phyloP scores from a whole-genome alignment of 345 rosid species.

The Abelmoschus esculentus region DNA sequence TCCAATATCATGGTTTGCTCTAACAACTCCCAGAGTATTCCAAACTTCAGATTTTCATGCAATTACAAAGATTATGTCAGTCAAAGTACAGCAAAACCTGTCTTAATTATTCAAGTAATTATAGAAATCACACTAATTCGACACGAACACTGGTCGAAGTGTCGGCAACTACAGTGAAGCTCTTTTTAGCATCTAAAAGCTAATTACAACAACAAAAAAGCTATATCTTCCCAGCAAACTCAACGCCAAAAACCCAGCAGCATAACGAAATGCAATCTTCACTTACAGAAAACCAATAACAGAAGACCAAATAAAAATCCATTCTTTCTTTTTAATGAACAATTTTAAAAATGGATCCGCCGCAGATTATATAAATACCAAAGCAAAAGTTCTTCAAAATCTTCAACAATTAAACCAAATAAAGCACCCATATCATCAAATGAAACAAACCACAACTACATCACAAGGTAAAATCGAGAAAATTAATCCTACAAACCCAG shows the following conservation, averaged over 20 bases:
- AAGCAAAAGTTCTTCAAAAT: background rate
- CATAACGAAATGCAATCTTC: background rate
- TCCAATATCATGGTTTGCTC: background rate
- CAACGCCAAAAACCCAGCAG: background rate
- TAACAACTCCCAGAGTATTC: background rate
- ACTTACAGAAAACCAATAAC: background rate
- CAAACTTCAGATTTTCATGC: background rate
- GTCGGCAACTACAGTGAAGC: background rate
- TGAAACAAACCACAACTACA: background rate
- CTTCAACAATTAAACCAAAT: background rate
- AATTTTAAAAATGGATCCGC: background rate
- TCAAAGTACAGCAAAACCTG: background rate
- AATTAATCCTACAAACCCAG: background rate
- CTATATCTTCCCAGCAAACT: background rate
- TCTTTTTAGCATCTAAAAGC: background rate
- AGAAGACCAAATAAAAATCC: background rate
- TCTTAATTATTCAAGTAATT: background rate
- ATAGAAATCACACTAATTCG: background rate
- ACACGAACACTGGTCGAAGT: background rate
- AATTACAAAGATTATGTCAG: background rate
- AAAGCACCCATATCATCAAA: background rate
- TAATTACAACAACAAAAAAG: background rate
- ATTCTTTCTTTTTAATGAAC: background rate
- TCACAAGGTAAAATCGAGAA: background rate
- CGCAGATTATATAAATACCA: background rate